A percentile compares a stretch with the other conserved stretches of the same genome.
These are phyloP conservation scores for Conidiobolus incongruus DNA, from an alignment of 371 early-diverging fungal genomes.

Conservation along the genomic window DNA sequence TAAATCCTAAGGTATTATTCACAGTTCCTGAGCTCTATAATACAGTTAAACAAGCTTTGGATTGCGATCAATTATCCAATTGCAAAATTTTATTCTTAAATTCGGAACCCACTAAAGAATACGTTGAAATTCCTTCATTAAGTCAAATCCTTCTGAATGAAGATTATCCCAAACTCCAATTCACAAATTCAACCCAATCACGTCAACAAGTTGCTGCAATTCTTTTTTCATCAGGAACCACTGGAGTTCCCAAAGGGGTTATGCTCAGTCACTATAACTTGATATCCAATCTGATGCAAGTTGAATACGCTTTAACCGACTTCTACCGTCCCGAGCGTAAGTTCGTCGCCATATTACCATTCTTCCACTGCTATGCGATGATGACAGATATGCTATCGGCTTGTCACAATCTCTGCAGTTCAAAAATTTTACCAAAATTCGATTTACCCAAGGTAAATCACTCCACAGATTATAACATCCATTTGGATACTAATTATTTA, in stretches of 20 bases:
- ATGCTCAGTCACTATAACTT: conserved; percentile 41
- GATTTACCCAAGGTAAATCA: neutral
- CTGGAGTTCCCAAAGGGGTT: conserved; percentile 33
- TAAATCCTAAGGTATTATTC: conserved; percentile 24
- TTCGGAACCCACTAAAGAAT: conserved; percentile 10
- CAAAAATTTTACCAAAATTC: neutral
- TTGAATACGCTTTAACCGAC: conserved; percentile 4
- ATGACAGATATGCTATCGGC: conserved; percentile 1
- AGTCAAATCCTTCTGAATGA: neutral
- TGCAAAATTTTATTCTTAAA: no score
- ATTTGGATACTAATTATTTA: conserved; percentile 16
- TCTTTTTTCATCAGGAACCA: conserved; percentile 78
- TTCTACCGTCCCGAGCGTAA: conserved; percentile 7
- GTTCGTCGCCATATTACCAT: conserved; percentile 48
- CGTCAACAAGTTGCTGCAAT: conserved; percentile 34
- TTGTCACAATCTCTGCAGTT: conserved; percentile 6
- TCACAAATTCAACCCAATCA: conserved; percentile 6
- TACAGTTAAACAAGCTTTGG: conserved; percentile 10
- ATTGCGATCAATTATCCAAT: no score
- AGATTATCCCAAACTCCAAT: neutral
- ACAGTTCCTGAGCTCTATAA: conserved; percentile 17
- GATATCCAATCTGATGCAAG: conserved; percentile 34
- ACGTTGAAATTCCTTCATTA: conserved; percentile 6
- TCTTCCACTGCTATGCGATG: conserved; percentile 62
- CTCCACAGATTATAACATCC: neutral